Evolutionary conservation across 2,329 filamentous ascomycete genomes (phyloP).

Genomic region (Claviceps capensis): DNA sequence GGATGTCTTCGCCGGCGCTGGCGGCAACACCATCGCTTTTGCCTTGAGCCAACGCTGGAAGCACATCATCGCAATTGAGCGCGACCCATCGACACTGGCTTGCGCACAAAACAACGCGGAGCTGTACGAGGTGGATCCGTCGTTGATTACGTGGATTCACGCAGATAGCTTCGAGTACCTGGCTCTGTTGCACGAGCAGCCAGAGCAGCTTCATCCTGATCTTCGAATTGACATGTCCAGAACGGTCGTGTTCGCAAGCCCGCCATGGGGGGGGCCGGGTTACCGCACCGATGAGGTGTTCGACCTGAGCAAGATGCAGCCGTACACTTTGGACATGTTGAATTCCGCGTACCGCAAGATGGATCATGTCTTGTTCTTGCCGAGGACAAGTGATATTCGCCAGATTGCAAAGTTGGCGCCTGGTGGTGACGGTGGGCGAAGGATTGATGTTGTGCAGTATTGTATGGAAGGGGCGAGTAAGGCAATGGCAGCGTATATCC

Average conservation of each 20-base stretch:
- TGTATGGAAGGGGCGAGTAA: slow-evolving; percentile 86
- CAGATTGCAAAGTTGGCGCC: slow-evolving; percentile 54
- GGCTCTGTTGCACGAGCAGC: slow-evolving; percentile 24
- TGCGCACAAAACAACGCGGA: slow-evolving; percentile 89
- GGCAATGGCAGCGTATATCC: slow-evolving; percentile 53
- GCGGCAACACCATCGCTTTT: slow-evolving; percentile 92
- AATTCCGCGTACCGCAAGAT: slow-evolving; percentile 46
- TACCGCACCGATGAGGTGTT: slow-evolving; percentile 56
- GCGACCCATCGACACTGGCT: slow-evolving; percentile 61
- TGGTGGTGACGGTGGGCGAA: slow-evolving; percentile 23
- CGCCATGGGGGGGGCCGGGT: slow-evolving; percentile 46
- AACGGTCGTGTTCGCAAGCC: slow-evolving; percentile 42
- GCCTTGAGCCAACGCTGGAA: slow-evolving; percentile 68
- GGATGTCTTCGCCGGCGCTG: slow-evolving; percentile 82
- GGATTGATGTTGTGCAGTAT: slow-evolving; percentile 73
- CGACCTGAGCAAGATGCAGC: slow-evolving; percentile 73
- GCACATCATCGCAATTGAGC: slow-evolving; percentile 79
- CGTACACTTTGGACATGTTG: slow-evolving; percentile 58
- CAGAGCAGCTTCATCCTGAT: slow-evolving; percentile 23
- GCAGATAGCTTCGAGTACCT: slow-evolving; percentile 77
- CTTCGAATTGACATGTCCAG: slow-evolving; percentile 26
- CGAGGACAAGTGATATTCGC: slow-evolving; percentile 68
- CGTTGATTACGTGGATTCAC: slow-evolving; percentile 66
- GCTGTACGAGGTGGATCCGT: slow-evolving; percentile 64
- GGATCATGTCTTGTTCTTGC: slow-evolving; percentile 65